Evolutionary conservation across 1,139 yeast genomes (phyloP), one percentile per base, ranked within the genome.

Genomic region (Diutina pseudorugosa): DNA sequence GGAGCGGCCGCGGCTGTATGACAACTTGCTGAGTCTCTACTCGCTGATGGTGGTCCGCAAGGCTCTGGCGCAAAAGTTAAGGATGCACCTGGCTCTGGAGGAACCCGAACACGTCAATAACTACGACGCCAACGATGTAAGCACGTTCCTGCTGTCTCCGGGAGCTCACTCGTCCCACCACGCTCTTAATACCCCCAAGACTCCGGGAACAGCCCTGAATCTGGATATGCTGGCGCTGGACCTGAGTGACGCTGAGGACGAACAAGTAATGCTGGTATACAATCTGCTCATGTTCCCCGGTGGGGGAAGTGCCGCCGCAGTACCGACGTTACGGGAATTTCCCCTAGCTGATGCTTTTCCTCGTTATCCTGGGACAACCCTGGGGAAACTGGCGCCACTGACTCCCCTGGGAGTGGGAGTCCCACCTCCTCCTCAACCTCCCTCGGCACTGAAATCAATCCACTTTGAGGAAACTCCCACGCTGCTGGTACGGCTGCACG

Each of bases 201-300:
- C 36, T 14, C 36, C 36, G 14, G 36, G 36, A 4, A 33, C 21
- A 21, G 49, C 30, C 6, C 21, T 16, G 20, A 33, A 8, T 4
- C 23, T 27, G 36, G 40, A 45, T 7, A 9, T 45, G 12, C 49
- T 45, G 49, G 40, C 6, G n/a, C 49, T 45, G 49, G 49, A 45
- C 8, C 41, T 16, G 47, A 69, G 73, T 55, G 76, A 71, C 51
- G 69, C 66, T 55, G 82, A 77, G 58, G 82, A 77, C 57, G 81
- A 77, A 54, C 72, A 75, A 54, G 80, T 73, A 1, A 76, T 78
- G 81, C 73, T 79, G 1, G 59, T 75, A 48, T 75, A 75, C 56
- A 33, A 45, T 7, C 40, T 27, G 49, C 30, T 45, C 7, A 43
- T 21, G 30, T 19, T 43, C 12, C 47, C 47, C 4, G 47, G 47